phyloP scores from a whole-genome alignment of 164 flowering plant genomes.

The Umbellularia californica region DNA sequence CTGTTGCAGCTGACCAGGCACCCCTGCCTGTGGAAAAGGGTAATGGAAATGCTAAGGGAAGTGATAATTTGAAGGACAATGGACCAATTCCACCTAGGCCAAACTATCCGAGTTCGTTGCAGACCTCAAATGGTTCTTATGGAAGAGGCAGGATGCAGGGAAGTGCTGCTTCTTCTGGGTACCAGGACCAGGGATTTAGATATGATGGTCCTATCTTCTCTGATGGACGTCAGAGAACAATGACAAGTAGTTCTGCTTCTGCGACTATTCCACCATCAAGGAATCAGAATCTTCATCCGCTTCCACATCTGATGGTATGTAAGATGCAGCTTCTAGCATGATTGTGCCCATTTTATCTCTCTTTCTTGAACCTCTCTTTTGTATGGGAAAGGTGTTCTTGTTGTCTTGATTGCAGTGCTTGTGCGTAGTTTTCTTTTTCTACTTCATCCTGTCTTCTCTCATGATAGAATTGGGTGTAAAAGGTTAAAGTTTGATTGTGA shows the following conservation, averaged over 20 bases:
- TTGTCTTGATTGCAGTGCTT: no score
- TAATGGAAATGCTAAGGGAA: slow-evolving; percentile 36
- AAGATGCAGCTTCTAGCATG: neutral
- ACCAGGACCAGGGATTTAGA: slow-evolving; percentile 51
- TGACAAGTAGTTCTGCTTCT: slow-evolving; percentile 24
- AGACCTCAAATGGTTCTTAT: slow-evolving; percentile 39
- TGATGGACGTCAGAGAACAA: slow-evolving; percentile 40
- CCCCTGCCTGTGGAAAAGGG: slow-evolving; percentile 44
- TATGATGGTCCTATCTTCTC: slow-evolving; percentile 42
- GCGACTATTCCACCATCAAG: slow-evolving; percentile 33
- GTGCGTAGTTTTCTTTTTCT: no score
- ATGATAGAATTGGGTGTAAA: no score
- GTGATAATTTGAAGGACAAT: slow-evolving; percentile 37
- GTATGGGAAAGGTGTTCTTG: no score
- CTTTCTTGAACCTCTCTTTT: no score
- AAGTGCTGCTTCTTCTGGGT: slow-evolving; percentile 41
- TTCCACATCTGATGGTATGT: slow-evolving; percentile 47
- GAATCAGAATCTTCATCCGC: slow-evolving; percentile 49
- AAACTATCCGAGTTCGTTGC: slow-evolving; percentile 28
- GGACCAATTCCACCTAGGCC: slow-evolving; percentile 35
- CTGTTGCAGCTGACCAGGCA: slow-evolving; percentile 45
- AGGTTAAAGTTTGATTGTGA: no score
- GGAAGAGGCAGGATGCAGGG: slow-evolving; percentile 41
- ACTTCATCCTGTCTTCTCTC: no score
- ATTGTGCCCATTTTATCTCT: no score